Base-by-base conservation (phyloP, 2,329 filamentous ascomycete species). In the Drechslera avenae region DNA sequence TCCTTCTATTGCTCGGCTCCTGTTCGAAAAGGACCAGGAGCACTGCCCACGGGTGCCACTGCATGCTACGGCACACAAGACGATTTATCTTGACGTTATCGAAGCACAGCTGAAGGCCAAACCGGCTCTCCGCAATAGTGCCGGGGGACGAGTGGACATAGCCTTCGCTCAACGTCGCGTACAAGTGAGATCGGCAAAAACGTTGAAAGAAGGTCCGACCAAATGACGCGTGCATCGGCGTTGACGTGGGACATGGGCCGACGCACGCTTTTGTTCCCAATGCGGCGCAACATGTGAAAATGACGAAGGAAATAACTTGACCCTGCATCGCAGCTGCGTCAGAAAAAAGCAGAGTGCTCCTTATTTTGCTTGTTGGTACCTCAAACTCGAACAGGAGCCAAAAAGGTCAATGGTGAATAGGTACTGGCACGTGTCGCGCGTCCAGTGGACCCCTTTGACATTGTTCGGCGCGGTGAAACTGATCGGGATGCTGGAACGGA, bases 51-150 rank as follows among this genome's bases (percentile, higher is more conserved):
- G 13, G 43, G 30, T 13, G 40, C 19, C 26, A 47, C 47, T 13
- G 34, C 17, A 43, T 40, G 50, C 42, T 37, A 35, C 33, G 41
- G 42, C 37, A 26, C 42, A 37, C 39, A 32, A 53, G 32, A 16
- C 23, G 19, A 13, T 14, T 16, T 37, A 32, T 62, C 44, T 37
- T 60, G 56, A 46, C 48, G 54, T 59, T 52, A 30, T 49, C 35
- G 50, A 50, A 10, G 26, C 10, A 28, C 13, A 16, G 49, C 30
- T 42, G 42, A 51, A 33, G 53, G 34, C 43, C 44, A 44, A 36
- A 37, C 53, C 63, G 63, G 63, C 50, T 66, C 63, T 66, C 63
- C 63, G 57, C 63, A 59, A 43, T 51, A 40, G 43, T 52, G 36
- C 62, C 57, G 57, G 47, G 48, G 50, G 53, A n/a, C n/a, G n/a